These are phyloP conservation scores for Mitragyna speciosa DNA, from an alignment of 257 asterid species.

Conservation along the genomic window DNA sequence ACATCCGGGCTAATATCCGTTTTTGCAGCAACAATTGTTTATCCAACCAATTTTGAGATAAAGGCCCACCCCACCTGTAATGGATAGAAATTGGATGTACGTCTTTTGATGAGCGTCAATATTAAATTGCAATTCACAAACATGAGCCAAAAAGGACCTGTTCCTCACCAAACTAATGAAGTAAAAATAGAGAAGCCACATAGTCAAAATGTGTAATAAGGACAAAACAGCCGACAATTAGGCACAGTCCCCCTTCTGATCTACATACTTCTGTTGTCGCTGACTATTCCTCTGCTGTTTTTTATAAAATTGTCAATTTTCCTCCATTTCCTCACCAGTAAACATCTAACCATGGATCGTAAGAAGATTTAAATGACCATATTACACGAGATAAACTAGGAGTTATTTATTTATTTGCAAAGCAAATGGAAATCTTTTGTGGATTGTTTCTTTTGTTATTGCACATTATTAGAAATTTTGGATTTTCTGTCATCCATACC, in stretches of 20 bases:
- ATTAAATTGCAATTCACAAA: background rate
- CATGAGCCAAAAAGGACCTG: background rate
- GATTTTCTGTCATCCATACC: background rate
- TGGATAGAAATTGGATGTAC: slow-evolving; percentile 18
- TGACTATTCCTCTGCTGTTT: too few species aligned
- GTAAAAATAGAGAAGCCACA: background rate
- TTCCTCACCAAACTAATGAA: background rate
- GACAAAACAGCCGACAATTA: background rate
- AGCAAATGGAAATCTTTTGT: background rate
- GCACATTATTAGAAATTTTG: background rate
- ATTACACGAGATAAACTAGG: background rate
- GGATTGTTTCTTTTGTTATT: background rate
- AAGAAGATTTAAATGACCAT: background rate
- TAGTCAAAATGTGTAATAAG: background rate
- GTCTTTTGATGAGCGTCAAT: slow-evolving; percentile 3
- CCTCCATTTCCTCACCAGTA: too few species aligned
- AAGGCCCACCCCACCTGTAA: slow-evolving; percentile 98
- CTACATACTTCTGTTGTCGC: too few species aligned
- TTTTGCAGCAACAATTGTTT: slow-evolving; percentile 76
- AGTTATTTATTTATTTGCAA: background rate
- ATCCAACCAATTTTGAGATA: slow-evolving; percentile 82
- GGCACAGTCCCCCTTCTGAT: too few species aligned
- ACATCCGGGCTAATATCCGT: slow-evolving; percentile 79
- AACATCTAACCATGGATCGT: background rate
- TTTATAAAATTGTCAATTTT: too few species aligned